phyloP scores from a whole-genome alignment of 768 basidiomycete species.

The Amanita polypyramis region DNA sequence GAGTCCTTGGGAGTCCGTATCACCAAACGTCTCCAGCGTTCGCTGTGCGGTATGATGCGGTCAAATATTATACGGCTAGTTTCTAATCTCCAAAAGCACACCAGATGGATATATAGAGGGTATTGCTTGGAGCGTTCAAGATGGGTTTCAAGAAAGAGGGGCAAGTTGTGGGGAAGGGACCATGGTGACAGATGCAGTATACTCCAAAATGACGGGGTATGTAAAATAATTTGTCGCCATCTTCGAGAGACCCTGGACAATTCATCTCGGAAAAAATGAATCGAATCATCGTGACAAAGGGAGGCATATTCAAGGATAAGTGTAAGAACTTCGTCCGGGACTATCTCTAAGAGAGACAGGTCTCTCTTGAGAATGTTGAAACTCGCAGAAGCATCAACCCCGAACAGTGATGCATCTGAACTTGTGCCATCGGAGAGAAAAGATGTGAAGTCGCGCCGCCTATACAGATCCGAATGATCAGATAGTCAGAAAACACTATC shows the following conservation, averaged over 20 bases:
- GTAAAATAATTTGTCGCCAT: conserved; percentile 15
- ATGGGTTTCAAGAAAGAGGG: conserved; percentile 14
- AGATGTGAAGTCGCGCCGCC: not conserved
- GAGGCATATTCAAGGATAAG: conserved; percentile 13
- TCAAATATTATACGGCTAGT: conserved; percentile 15
- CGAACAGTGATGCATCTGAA: not conserved
- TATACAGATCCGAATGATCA: too few species aligned
- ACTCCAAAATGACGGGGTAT: conserved; percentile 24
- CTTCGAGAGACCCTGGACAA: conserved; percentile 15
- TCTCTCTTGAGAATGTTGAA: not conserved
- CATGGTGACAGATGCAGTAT: conserved; percentile 17
- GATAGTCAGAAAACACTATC: too few species aligned
- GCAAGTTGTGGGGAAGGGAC: conserved; percentile 13
- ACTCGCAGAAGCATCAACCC: not conserved
- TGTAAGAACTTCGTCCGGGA: conserved; percentile 8
- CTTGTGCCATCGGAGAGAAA: not conserved
- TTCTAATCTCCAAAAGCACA: conserved; percentile 18
- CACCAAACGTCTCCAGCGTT: conserved; percentile 18
- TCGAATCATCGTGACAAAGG: conserved; percentile 7
- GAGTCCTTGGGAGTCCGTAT: conserved; percentile 15
- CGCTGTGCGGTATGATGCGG: conserved; percentile 17
- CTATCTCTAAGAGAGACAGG: not conserved
- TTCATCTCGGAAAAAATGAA: conserved; percentile 11
- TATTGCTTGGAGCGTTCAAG: conserved; percentile 19
- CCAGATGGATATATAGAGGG: conserved; percentile 19